phyloP scores from a whole-genome alignment of 2,329 filamentous ascomycete species.

The Pyrenochaeta sp. region DNA sequence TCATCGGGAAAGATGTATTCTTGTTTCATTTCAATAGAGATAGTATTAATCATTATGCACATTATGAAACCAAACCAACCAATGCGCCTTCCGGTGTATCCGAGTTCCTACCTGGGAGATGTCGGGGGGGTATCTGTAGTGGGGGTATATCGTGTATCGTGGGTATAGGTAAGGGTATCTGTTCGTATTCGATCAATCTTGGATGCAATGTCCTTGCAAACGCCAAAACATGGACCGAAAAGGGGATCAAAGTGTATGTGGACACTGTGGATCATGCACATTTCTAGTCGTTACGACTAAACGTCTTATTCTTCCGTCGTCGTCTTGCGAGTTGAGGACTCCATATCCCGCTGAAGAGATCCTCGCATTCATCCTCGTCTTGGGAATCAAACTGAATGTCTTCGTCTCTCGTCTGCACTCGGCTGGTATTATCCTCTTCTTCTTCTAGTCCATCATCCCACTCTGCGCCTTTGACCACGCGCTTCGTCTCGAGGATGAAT shows the following conservation, averaged over 20 bases:
- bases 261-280: too few relatives aligned
- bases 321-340: slow-evolving; percentile 62
- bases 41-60: background rate
- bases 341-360: slow-evolving; percentile 70
- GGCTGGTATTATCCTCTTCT: slow-evolving; percentile 18
- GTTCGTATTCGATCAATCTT: too few relatives aligned
- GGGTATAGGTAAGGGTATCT: too few relatives aligned
- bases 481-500: slow-evolving; percentile 70
- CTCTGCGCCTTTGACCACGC: slow-evolving; percentile 58
- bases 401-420: slow-evolving; percentile 21
- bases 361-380: slow-evolving; percentile 73
- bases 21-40: too few relatives aligned
- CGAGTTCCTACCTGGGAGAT: background rate
- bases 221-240: background rate
- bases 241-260: too few relatives aligned
- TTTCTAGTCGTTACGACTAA: background rate
- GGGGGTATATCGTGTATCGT: slow-evolving; percentile 1
- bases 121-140: background rate
- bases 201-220: background rate
- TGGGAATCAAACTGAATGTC: slow-evolving; percentile 69
- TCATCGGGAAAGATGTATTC: too few relatives aligned
- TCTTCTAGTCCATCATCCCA: slow-evolving; percentile 59
- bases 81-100: background rate
- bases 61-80: background rate
- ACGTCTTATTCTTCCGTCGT: slow-evolving; percentile 29